These are phyloP conservation scores for Dictyophora rubrovolvata DNA, from an alignment of 768 basidiomycete genomes.

Conservation along the genomic window DNA sequence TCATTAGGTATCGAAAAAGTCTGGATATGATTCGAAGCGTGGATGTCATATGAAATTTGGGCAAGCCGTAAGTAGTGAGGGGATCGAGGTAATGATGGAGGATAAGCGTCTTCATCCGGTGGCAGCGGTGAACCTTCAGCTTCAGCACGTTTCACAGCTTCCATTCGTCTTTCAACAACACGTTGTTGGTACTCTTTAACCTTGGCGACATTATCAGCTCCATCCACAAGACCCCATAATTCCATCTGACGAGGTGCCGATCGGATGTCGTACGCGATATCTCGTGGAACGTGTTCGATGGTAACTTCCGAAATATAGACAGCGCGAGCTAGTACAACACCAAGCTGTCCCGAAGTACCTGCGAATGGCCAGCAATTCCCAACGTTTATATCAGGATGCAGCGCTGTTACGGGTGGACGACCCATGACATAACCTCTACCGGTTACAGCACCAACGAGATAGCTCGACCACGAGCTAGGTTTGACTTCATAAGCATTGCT, in stretches of 20 bases:
- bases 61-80: slow-evolving; percentile 33
- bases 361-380: slow-evolving; percentile 93
- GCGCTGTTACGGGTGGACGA: slow-evolving; percentile 73
- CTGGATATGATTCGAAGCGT: slow-evolving; percentile 52
- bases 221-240: slow-evolving; percentile 85
- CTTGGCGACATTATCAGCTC: slow-evolving; percentile 55
- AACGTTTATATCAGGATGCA: slow-evolving; percentile 75
- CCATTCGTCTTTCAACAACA: slow-evolving; percentile 15
- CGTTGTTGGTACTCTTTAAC: slow-evolving; percentile 39
- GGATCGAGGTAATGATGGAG: slow-evolving; percentile 20
- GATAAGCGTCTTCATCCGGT: slow-evolving; percentile 22
- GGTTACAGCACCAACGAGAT: slow-evolving; percentile 46
- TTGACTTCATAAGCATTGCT: slow-evolving; percentile 62
- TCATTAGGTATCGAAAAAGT: slow-evolving; percentile 68
- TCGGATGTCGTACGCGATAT: slow-evolving; percentile 71
- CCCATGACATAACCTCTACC: slow-evolving; percentile 52
- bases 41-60: slow-evolving; percentile 37
- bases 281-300: slow-evolving; percentile 78
- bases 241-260: slow-evolving; percentile 83
- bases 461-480: slow-evolving; percentile 37
- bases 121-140: slow-evolving; percentile 11
- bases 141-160: slow-evolving; percentile 1
- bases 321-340: slow-evolving; percentile 63
- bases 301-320: slow-evolving; percentile 58
- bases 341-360: slow-evolving; percentile 71